Evolutionary conservation across 306 rosid species (phyloP).

Genomic region (Mimosa pudica): DNA sequence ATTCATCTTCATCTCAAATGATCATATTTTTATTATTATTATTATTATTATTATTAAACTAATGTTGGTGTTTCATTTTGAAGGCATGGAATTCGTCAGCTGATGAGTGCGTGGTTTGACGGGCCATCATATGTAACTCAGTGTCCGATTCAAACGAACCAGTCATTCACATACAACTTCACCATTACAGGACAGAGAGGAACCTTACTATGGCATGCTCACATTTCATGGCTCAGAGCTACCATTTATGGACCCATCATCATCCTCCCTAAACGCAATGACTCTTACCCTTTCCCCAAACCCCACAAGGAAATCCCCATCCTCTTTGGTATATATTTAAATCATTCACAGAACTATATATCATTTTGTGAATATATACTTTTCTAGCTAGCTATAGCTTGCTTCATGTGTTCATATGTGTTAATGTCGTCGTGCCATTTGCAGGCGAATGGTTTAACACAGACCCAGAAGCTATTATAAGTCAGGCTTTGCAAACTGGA

Average conservation of each 20-base stretch:
- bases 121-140: constrained; percentile 93
- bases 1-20: too few species aligned
- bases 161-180: constrained; percentile 70
- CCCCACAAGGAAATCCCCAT: constrained; percentile 74
- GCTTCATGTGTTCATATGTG: neutral
- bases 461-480: constrained; percentile 75
- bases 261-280: constrained; percentile 66
- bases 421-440: constrained; percentile 10
- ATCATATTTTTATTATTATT: too few species aligned
- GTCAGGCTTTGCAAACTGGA: constrained; percentile 79
- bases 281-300: constrained; percentile 69
- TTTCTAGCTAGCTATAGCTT: neutral
- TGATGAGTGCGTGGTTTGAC: constrained; percentile 73
- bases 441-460: constrained; percentile 91
- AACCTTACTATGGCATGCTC: constrained; percentile 85
- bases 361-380: neutral
- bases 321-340: constrained; percentile 53
- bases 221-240: constrained; percentile 79
- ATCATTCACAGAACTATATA: neutral
- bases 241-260: constrained; percentile 75
- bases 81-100: constrained; percentile 83
- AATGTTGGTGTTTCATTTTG: neutral
- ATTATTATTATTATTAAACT: too few species aligned
- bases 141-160: constrained; percentile 76
- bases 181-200: constrained; percentile 78